Evolutionary conservation across 495 filamentous ascomycete genomes (phyloP).

Genomic region (Penicillium cosmopolitanum): DNA sequence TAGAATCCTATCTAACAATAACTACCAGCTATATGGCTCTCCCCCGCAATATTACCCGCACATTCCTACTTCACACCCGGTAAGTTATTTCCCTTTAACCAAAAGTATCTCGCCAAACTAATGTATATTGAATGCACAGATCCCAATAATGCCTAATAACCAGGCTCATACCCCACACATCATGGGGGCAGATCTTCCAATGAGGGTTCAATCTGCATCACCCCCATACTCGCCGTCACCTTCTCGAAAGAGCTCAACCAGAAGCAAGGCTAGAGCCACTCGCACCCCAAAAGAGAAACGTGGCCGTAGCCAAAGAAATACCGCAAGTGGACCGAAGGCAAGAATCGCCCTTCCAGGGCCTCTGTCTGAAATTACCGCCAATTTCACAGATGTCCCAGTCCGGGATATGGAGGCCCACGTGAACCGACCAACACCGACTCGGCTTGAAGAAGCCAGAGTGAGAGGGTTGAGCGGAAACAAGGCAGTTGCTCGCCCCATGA

Average conservation of each 20-base stretch:
- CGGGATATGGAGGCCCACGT: constrained; percentile 85
- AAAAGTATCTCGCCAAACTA: background rate
- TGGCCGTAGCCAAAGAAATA: constrained; percentile 6
- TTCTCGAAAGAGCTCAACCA: constrained; percentile 3
- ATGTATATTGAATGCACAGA: constrained; percentile 4
- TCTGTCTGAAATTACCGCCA: constrained; percentile 75
- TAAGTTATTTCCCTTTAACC: constrained; percentile 8
- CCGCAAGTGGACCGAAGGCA: background rate
- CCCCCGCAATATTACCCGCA: constrained; percentile 15
- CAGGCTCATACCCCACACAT: constrained; percentile 36
- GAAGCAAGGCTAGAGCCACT: constrained; percentile 10
- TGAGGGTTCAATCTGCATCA: constrained; percentile 10
- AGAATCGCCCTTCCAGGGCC: constrained; percentile 49
- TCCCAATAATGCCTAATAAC: constrained; percentile 14
- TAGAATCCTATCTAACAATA: background rate
- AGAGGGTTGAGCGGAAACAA: constrained; percentile 59
- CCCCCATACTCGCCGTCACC: constrained; percentile 12
- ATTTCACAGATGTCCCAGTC: constrained; percentile 64
- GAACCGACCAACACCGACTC: constrained; percentile 65
- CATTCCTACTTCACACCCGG: constrained; percentile 24
- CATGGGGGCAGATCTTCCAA: constrained; percentile 17
- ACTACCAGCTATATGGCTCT: constrained; percentile 16
- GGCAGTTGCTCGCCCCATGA: constrained; percentile 85
- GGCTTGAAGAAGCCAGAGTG: constrained; percentile 70
- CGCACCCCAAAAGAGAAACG: constrained; percentile 10